Conservation (phyloP, 345 rosid species). For the Gynandropsis gynandra region DNA sequence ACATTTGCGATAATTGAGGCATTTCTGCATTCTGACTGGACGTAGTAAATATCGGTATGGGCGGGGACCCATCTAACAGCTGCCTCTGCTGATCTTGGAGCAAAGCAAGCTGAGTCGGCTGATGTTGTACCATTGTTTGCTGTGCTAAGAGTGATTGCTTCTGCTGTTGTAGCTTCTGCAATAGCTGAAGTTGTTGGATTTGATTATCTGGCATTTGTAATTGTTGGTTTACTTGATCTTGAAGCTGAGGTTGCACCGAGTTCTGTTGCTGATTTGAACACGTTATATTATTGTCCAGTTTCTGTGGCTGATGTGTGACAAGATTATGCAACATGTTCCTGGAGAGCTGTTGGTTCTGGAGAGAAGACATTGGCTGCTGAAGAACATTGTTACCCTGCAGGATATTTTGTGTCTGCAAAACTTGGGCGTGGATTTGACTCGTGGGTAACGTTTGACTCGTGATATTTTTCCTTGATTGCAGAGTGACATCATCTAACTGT, state of each 20-base stretch:
- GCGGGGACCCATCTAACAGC: conserved; percentile 41
- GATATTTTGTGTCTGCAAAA: conserved; percentile 44
- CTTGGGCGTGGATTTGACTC: conserved; percentile 40
- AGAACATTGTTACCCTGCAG: conserved; percentile 32
- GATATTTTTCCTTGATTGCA: conserved; percentile 45
- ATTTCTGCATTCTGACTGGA: too few species aligned
- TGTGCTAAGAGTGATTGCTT: conserved; percentile 17
- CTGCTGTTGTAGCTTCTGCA: conserved; percentile 38
- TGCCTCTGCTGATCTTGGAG: conserved; percentile 45
- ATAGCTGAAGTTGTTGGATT: conserved; percentile 41
- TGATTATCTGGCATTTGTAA: conserved; percentile 49
- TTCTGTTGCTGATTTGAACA: conserved; percentile 48
- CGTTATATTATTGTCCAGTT: conserved; percentile 47
- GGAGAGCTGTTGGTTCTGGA: conserved; percentile 38
- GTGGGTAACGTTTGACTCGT: conserved; percentile 31
- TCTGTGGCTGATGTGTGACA: conserved; percentile 41
- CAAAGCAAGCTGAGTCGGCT: conserved; percentile 41
- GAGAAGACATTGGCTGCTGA: conserved; percentile 38
- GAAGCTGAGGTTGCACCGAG: conserved; percentile 47
- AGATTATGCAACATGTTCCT: conserved; percentile 31
- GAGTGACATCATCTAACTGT: conserved; percentile 37
- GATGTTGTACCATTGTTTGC: conserved; percentile 35
- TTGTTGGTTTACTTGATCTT: conserved; percentile 47
- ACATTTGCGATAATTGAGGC: conserved; percentile 39
- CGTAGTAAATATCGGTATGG: conserved; percentile 38